Base-by-base conservation (phyloP, 352 stramenopile genomes). In the Phytopythium litorale region DNA sequence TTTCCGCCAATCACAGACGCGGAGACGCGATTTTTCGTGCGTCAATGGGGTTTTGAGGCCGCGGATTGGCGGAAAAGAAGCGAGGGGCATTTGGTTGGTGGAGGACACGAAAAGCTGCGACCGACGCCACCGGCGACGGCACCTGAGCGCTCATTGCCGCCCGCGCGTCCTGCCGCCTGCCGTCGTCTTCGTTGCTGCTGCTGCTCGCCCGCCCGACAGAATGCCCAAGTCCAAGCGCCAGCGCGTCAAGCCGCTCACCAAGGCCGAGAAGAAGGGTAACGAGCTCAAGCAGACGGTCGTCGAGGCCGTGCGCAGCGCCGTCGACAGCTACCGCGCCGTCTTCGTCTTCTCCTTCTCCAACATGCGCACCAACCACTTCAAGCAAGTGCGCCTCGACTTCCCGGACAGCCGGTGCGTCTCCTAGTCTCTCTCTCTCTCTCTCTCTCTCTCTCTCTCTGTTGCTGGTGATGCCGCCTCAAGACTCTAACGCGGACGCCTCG, bases 361-460 rank as follows among this genome's bases (percentile, higher is more conserved):
- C 79, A 99, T 99, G 96, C 84, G 97, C 74, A 98, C 92, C 61
- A 98, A 97, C 81, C 96, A 98, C 72, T 98, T 99, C 74, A 99
- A 99, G 74, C 88, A 99, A 56, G 93, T 99, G 60, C 91, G 97
- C 50, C 82, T 98, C 65, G 92, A 99, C 70, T 99, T 99, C 69
- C 94, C 91, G 37, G 92, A 98, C 63, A 93, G 83, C 67, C 87
- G 90, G 80, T 91, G 67, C 46, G 77, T 71, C 46, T 53, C 16
- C 2, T 16, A 32, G 28, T 19, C 37, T 54, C 52, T 58, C 32
- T 58, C 19, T 56, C 4, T 54, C 0, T 46, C 11, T 52, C n/a
- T n/a, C n/a, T 19, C 37, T 54, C 52, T 58, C 32, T 58, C 19
- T 56, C 4, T 54, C 0, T 46, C 11, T 52, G 6, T 46, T 6